Conservation (phyloP, 441 rosid genomes). For the Geranium incanum region DNA sequence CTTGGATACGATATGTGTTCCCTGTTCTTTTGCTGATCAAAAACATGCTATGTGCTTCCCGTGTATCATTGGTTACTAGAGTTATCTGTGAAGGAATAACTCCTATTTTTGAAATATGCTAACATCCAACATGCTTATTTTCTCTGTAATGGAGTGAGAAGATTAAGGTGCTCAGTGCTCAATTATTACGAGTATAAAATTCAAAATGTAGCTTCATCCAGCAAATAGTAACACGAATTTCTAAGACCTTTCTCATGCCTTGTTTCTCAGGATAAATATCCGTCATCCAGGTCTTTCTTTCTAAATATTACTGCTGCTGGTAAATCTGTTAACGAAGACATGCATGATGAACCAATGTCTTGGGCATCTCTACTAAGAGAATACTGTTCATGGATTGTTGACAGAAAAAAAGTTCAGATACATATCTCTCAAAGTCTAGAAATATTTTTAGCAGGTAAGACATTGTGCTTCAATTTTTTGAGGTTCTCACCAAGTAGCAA, state of each 20-base stretch:
- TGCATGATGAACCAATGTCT: slow-evolving; percentile 25
- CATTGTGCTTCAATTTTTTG: slow-evolving; percentile 10
- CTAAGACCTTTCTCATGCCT: slow-evolving; percentile 20
- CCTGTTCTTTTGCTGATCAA: background rate
- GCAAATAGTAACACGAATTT: slow-evolving; percentile 15
- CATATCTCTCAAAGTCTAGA: slow-evolving; percentile 39
- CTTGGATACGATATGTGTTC: background rate
- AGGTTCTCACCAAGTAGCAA: background rate
- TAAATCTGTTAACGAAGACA: slow-evolving; percentile 34
- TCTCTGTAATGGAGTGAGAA: slow-evolving; percentile 5
- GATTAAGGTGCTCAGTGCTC: slow-evolving; percentile 3
- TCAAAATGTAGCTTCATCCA: slow-evolving; percentile 1
- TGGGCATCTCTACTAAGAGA: slow-evolving; percentile 72
- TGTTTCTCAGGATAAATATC: slow-evolving; percentile 47
- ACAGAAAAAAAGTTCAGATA: slow-evolving; percentile 43
- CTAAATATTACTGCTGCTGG: slow-evolving; percentile 39
- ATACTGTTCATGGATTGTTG: slow-evolving; percentile 37
- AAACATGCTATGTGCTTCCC: background rate
- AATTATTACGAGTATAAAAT: background rate
- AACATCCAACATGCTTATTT: background rate
- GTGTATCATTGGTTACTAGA: background rate
- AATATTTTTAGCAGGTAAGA: slow-evolving; percentile 33
- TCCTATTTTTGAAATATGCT: background rate
- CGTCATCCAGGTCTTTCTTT: slow-evolving; percentile 39
- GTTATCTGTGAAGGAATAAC: background rate